Base-by-base conservation (phyloP, 1,139 yeast species). In the Pichia inconspicua region DNA sequence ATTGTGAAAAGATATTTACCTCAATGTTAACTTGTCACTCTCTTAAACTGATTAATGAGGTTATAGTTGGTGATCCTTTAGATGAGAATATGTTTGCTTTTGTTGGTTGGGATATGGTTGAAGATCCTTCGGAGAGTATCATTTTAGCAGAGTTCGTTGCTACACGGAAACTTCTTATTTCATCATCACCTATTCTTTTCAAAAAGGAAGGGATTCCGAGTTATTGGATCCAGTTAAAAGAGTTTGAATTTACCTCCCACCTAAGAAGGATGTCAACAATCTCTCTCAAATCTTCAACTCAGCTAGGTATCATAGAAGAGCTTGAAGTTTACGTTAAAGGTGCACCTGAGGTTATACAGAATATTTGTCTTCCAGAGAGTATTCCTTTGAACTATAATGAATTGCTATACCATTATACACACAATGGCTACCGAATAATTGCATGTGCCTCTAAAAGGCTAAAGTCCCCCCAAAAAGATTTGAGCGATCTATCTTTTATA, bases 311-410 rank as follows among this genome's bases (percentile, higher is more conserved):
- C 47, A 50, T 48, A 19, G 45, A 53, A 43, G 47, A 53, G 43
- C 42, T 54, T 50, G 53, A 58, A 48, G 78, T 86, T 0, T 84
- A 78, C 62, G 85, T 94, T 14, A 92, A 92, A 63, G 99, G 99
- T 45, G 98, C 99, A 0, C 99, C 99, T 0, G 99, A 92, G 64
- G 87, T 90, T n/a, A 86, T 92, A 75, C 71, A 75, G 36, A 84
- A 81, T 30, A 79, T 92, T 39, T 92, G 98, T 66, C 68, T 70
- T 17, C 77, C 80, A 2, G 78, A 76, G 22, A 70, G 90, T 0
- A 66, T 94, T 41, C 98, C 99, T 0, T 62, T 65, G 1, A 78
- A 89, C 60, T 94, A 78, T 63, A 84, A 84, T 27, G 85, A 84
- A 40, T 63, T 85, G 25, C 71, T 94, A 40, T 84, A 87, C 58